Conservation (phyloP, 164 flowering plant genomes). For the Tetrastigma voinierianum region DNA sequence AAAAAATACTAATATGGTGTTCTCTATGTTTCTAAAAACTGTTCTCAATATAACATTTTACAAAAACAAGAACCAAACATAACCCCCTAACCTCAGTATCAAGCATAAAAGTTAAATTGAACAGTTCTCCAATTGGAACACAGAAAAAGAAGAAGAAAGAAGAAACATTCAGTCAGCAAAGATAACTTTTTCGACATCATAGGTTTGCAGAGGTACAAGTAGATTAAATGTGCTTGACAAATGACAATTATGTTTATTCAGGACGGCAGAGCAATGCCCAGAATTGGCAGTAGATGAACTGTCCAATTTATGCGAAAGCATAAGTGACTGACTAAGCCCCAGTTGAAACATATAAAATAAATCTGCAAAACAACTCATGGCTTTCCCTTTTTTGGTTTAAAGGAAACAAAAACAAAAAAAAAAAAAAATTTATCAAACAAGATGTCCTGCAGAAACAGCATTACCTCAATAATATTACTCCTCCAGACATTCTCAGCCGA, state of each 20-base stretch:
- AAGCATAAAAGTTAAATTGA: no score
- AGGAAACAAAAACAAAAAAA: conserved; percentile 9
- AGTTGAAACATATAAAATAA: conserved; percentile 1
- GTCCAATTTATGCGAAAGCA: conserved; percentile 1
- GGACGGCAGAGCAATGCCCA: not conserved
- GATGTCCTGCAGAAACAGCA: not conserved
- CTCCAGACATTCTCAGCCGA: conserved; percentile 6
- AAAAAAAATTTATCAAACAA: not conserved
- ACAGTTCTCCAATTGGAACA: no score
- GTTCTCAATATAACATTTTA: no score
- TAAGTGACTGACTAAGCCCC: not conserved
- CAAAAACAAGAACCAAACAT: no score
- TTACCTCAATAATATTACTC: not conserved
- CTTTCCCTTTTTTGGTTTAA: not conserved
- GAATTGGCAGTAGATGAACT: conserved; percentile 4
- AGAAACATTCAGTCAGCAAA: no score
- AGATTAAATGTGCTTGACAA: conserved; percentile 4
- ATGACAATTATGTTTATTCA: conserved; percentile 8
- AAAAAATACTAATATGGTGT: no score
- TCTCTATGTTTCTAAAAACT: no score
- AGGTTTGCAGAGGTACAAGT: not conserved
- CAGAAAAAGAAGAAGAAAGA: no score
- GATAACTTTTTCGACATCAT: not conserved
- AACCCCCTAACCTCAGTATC: no score
- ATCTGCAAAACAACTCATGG: not conserved